Evolutionary conservation across 2,329 filamentous ascomycete species (phyloP).

Genomic region (Phyllosticta citriasiana): DNA sequence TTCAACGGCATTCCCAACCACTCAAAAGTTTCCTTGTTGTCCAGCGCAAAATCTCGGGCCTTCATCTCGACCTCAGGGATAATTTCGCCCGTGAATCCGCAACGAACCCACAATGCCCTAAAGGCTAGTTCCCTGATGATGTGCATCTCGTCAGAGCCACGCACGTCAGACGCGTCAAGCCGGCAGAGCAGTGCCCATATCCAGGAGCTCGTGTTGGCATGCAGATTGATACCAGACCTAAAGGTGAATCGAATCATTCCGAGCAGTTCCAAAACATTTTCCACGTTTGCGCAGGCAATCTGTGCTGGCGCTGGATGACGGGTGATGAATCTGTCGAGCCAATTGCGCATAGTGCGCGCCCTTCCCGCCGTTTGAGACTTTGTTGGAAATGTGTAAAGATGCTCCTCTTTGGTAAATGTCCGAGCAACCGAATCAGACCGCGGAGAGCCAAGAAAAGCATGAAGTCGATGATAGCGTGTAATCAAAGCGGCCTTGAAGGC

Average conservation of each 20-base stretch:
- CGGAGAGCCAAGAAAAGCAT: not conserved
- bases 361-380: slow-evolving; percentile 34
- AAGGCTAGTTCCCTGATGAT: slow-evolving; percentile 72
- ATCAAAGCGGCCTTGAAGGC: not conserved
- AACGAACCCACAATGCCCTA: slow-evolving; percentile 54
- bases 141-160: slow-evolving; percentile 66
- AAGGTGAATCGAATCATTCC: not conserved
- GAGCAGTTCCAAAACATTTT: not conserved
- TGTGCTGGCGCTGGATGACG: not conserved
- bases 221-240: slow-evolving; percentile 32
- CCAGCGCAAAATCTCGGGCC: slow-evolving; percentile 15
- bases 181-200: slow-evolving; percentile 72
- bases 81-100: slow-evolving; percentile 31
- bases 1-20: not conserved
- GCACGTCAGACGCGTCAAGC: slow-evolving; percentile 48
- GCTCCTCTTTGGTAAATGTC: not conserved
- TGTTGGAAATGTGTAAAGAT: slow-evolving; percentile 11
- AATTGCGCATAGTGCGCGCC: not conserved
- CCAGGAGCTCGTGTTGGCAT: slow-evolving; percentile 67
- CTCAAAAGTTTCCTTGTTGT: slow-evolving; percentile 15
- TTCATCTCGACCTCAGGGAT: slow-evolving; percentile 20
- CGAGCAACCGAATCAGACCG: not conserved
- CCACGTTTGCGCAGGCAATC: not conserved
- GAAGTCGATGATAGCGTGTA: not conserved
- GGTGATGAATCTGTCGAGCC: not conserved